Percentiles rank a stretch among this genome's conserved stretches.
Evolutionary conservation across 352 stramenopile species (phyloP).

Genomic region (Phytopythium ostracodes): DNA sequence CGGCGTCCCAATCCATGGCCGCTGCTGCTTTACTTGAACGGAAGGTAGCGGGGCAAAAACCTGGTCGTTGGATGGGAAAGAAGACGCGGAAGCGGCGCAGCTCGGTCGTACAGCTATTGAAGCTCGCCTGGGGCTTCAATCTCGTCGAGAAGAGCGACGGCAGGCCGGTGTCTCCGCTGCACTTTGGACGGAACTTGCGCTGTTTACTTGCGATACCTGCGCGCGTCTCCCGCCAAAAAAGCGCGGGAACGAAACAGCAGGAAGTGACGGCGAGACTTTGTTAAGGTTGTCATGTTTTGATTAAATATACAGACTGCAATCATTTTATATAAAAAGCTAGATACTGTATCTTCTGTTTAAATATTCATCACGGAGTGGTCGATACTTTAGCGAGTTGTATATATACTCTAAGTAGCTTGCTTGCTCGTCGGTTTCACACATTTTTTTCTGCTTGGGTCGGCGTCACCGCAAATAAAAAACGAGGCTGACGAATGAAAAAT

Average conservation of each 20-base stretch:
- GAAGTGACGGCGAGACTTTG: not conserved
- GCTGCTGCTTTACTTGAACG: constrained; percentile 1
- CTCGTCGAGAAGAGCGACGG: not conserved
- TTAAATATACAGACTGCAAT: not conserved
- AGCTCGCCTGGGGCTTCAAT: not conserved
- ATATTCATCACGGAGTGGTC: not conserved
- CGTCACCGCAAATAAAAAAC: too few species aligned
- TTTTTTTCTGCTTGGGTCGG: constrained; percentile 3
- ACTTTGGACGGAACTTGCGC: not conserved
- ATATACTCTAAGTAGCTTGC: not conserved
- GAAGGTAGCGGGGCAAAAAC: not conserved
- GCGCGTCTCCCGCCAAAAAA: constrained; percentile 1
- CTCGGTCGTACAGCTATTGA: not conserved
- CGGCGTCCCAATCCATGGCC: constrained; percentile 79
- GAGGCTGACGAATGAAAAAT: too few species aligned
- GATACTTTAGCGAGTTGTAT: not conserved
- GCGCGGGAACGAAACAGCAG: not conserved
- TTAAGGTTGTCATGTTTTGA: not conserved
- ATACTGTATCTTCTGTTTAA: not conserved
- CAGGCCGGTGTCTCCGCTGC: too few species aligned
- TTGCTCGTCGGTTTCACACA: not conserved
- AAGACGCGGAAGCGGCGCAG: not conserved
- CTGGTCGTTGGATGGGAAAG: not conserved
- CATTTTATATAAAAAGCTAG: too few species aligned
- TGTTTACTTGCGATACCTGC: not conserved